Evolutionary conservation across 106 monocot species (phyloP).

Genomic region (Acorus gramineus): DNA sequence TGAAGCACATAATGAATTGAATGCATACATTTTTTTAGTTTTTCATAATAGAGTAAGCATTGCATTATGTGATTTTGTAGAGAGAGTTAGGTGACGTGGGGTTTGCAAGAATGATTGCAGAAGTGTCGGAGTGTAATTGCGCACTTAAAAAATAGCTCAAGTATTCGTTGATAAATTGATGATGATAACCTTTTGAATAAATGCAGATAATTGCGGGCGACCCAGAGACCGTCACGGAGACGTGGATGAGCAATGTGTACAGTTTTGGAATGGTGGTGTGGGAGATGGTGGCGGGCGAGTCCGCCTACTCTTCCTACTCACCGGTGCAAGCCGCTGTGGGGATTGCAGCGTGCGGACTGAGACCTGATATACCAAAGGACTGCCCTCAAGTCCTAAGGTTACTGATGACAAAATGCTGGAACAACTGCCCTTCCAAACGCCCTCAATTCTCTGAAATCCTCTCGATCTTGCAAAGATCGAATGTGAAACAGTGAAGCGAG

Average conservation of each 20-base stretch:
- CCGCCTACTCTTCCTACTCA: constrained; percentile 83
- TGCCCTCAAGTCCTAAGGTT: constrained; percentile 68
- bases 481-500: no score
- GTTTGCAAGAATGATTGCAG: no score
- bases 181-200: not conserved
- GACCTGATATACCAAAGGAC: constrained; percentile 83
- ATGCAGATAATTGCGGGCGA: constrained; percentile 89
- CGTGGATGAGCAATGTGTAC: constrained; percentile 98
- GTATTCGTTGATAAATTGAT: not conserved
- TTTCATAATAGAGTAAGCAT: no score
- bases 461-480: constrained; percentile 32
- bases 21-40: no score
- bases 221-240: constrained; percentile 87
- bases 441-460: constrained; percentile 78
- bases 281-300: constrained; percentile 93
- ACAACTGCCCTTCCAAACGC: constrained; percentile 53
- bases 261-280: constrained; percentile 96
- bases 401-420: constrained; percentile 85
- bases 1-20: no score
- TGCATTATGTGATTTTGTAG: no score
- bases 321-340: constrained; percentile 98
- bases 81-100: no score
- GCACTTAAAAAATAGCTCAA: no score
- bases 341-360: constrained; percentile 80
- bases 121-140: no score